Base-by-base conservation (phyloP, 768 basidiomycete species). In the Suillus spraguei region DNA sequence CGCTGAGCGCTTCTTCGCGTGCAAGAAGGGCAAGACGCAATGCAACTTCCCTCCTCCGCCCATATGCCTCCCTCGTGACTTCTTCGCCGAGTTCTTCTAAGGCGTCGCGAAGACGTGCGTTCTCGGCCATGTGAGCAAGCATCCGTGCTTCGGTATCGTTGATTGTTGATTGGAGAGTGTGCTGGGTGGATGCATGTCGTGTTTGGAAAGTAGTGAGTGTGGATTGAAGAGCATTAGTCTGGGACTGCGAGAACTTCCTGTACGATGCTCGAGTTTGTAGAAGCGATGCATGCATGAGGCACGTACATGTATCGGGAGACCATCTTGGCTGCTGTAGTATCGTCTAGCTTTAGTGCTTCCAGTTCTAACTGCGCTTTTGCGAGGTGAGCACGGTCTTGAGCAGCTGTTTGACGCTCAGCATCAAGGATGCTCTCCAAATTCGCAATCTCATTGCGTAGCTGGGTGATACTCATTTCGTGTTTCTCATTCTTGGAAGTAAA, bases 221-320 rank as follows among this genome's bases (percentile, higher is more conserved):
- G 4, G 77, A 69, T 66, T 91, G 90, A 0, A 94, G 83, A 1
- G 81, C 71, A 61, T 90, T 82, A 5, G 88, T 89, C 8, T 90
- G 86, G 2, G 83, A 79, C 70, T 95, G 92, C 2, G 92, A 92
- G 75, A 94, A 95, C 73, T 87, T 90, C 92, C 92, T 93, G 65
- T 32, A 3, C 3, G 14, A 17, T 20, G 10, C 5, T 41, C 10
- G 24, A 28, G 24, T 32, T 20, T 32, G 33, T 10, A 63, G 13
- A 3, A 11, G 66, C 50, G 56, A 66, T n/a, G 60, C 38, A 0
- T 62, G 32, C 0, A 11, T 20, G 35, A 5, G 20, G 17, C 17
- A 79, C 87, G 61, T 67, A 92, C 92, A 94, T 94, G 72, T 94
- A 94, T 42, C 90, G 85, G 33, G 91, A 85, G 35, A 95, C 92